Conservation (phyloP, 768 basidiomycete genomes). For the Mycena metata region DNA sequence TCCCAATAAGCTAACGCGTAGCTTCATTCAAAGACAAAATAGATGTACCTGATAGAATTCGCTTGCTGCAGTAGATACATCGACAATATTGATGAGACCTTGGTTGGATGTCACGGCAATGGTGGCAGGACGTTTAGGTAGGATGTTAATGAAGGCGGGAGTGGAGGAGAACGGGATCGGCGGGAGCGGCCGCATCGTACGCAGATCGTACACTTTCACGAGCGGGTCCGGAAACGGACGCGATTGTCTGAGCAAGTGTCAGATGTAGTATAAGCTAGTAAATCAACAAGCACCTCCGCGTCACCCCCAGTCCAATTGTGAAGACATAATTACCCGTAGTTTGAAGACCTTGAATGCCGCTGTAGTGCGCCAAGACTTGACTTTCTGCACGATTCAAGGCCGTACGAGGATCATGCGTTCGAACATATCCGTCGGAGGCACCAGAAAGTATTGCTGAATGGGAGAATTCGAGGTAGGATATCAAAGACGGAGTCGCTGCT, state of each 20-base stretch:
- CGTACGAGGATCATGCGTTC: conserved; percentile 79
- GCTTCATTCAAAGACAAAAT: background rate
- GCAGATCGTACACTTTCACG: conserved; percentile 93
- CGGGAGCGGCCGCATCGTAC: conserved; percentile 84
- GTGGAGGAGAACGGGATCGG: conserved; percentile 91
- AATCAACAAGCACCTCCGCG: conserved; percentile 61
- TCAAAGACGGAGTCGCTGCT: conserved; percentile 65
- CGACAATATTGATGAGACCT: conserved; percentile 89
- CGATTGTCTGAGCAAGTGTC: conserved; percentile 70
- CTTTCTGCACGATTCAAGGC: conserved; percentile 61
- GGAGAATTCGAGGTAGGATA: conserved; percentile 77
- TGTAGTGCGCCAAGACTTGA: conserved; percentile 82
- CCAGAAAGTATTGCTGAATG: conserved; percentile 77
- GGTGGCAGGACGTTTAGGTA: conserved; percentile 82
- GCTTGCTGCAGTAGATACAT: conserved; percentile 73
- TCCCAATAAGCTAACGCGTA: conserved; percentile 22
- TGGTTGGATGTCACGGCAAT: conserved; percentile 83
- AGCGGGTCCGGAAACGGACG: conserved; percentile 91
- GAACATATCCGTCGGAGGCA: conserved; percentile 79
- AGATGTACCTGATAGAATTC: conserved; percentile 84
- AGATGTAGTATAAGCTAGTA: conserved; percentile 29
- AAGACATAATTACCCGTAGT: conserved; percentile 84
- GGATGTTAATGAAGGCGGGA: conserved; percentile 86
- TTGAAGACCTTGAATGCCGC: conserved; percentile 87
- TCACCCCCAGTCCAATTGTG: conserved; percentile 87